Evolutionary conservation across 2,329 filamentous ascomycete genomes (phyloP).

Genomic region (Fusarium cicatricum): DNA sequence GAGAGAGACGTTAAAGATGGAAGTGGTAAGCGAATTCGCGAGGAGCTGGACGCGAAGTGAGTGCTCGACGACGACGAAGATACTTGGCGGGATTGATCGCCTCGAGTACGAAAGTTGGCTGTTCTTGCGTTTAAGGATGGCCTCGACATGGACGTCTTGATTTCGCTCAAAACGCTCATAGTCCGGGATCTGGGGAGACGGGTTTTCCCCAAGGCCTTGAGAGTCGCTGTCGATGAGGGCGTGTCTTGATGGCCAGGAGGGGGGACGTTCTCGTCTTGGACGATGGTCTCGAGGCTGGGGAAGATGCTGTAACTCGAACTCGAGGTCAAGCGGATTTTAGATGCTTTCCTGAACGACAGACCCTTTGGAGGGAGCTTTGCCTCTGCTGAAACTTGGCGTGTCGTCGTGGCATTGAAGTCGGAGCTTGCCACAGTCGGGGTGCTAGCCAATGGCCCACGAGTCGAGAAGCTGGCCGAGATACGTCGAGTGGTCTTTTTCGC

Average conservation of each 20-base stretch:
- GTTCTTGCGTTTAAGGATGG: conserved; percentile 36
- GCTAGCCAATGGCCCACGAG: conserved; percentile 36
- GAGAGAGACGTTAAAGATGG: conserved; percentile 30
- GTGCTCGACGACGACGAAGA: conserved; percentile 34
- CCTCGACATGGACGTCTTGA: conserved; percentile 56
- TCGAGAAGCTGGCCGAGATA: conserved; percentile 45
- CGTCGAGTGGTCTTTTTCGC: conserved; percentile 35
- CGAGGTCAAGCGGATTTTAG: conserved; percentile 15
- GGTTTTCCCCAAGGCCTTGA: conserved; percentile 19
- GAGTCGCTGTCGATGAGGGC: background rate
- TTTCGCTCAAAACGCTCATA: conserved; percentile 53
- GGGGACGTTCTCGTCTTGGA: conserved; percentile 43
- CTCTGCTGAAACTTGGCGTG: conserved; percentile 15
- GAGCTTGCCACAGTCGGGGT: conserved; percentile 45
- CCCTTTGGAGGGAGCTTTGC: conserved; percentile 27
- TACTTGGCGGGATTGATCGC: conserved; percentile 24
- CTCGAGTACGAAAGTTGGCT: conserved; percentile 17
- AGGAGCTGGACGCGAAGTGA: conserved; percentile 24
- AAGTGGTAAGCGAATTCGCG: conserved; percentile 30
- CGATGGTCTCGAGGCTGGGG: conserved; percentile 7
- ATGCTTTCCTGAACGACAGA: conserved; percentile 20
- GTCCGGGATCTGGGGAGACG: conserved; percentile 56
- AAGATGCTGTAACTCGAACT: conserved; percentile 25
- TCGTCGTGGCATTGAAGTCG: conserved; percentile 37
- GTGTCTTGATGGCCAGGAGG: conserved; percentile 10